Percentiles rank a stretch among this genome's conserved stretches.
Conservation (phyloP, 2,329 filamentous ascomycete genomes). For the Penicillium sp. region DNA sequence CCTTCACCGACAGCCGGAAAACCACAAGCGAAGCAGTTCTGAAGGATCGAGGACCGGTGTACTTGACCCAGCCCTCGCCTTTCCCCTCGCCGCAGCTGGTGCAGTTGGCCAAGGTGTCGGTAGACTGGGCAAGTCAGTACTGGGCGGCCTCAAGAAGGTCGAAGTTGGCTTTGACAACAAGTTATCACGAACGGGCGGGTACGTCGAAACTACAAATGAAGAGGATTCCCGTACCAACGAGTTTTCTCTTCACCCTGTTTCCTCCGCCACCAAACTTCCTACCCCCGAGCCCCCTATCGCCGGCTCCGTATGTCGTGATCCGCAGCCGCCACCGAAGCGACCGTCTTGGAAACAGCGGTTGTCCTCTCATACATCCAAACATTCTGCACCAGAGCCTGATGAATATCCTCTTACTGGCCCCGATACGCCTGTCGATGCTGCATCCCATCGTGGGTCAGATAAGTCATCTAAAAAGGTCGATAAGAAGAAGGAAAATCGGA, state of each 20-base stretch:
- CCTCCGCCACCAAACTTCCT: conserved; percentile 2
- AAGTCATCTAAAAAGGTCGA: conserved; percentile 5
- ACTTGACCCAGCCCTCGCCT: conserved; percentile 50
- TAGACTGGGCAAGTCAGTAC: conserved; percentile 45
- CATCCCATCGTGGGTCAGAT: conserved; percentile 2
- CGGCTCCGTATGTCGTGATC: conserved; percentile 1
- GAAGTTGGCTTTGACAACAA: conserved; percentile 38
- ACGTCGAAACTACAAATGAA: conserved; percentile 20
- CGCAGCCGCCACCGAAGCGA: conserved; percentile 21
- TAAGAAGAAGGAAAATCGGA: conserved; percentile 6
- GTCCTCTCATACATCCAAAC: conserved; percentile 30
- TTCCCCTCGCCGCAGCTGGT: conserved; percentile 52
- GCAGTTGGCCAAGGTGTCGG: conserved; percentile 50
- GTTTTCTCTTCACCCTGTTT: conserved; percentile 3
- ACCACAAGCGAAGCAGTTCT: conserved; percentile 9
- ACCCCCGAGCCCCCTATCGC: conserved; percentile 2
- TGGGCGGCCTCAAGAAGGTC: conserved; percentile 44
- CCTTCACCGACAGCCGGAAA: conserved; percentile 30
- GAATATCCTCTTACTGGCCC: conserved; percentile 39
- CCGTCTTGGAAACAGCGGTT: conserved; percentile 35
- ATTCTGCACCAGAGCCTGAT: conserved; percentile 28
- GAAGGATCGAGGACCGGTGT: conserved; percentile 24
- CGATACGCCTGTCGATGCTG: conserved; percentile 23
- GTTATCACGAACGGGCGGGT: conserved; percentile 36
- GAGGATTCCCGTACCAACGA: neutral